Evolutionary conservation across 1,284 basidiomycete genomes (phyloP).

Genomic region (Volvariella volvacea): DNA sequence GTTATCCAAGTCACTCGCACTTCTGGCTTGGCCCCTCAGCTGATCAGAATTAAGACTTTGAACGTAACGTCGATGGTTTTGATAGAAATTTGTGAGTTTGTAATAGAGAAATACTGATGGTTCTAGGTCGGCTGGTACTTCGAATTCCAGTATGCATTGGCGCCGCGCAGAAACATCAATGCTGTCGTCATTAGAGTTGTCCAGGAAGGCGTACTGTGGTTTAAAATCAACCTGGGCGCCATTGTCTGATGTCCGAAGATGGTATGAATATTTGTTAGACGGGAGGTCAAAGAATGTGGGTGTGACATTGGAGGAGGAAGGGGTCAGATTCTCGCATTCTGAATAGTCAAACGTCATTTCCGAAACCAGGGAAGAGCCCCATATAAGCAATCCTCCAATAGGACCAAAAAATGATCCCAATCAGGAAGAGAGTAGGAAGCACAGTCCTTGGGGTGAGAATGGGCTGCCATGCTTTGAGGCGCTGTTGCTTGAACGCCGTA

Average conservation of each 20-base stretch:
- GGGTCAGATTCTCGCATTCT: conserved; percentile 69
- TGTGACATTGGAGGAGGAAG: conserved; percentile 31
- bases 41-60: conserved; percentile 87
- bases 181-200: conserved; percentile 39
- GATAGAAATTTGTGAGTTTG: conserved; percentile 94
- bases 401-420: conserved; percentile 94
- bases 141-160: conserved; percentile 76
- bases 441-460: conserved; percentile 98
- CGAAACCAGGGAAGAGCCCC: conserved; percentile 79
- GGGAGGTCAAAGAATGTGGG: conserved; percentile 52
- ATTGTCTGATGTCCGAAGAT: conserved; percentile 53
- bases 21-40: conserved; percentile 70
- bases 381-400: conserved; percentile 90
- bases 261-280: conserved; percentile 64
- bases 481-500: conserved; percentile 99
- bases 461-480: conserved; percentile 99
- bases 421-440: conserved; percentile 91
- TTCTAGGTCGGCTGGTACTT: conserved; percentile 74
- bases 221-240: conserved; percentile 33
- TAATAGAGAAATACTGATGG: conserved; percentile 91
- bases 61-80: conserved; percentile 98
- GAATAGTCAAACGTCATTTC: conserved; percentile 97
- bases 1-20: conserved; percentile 45
- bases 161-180: conserved; percentile 38
- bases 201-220: conserved; percentile 68